Evolutionary conservation across 192 early-diverging fungal genomes (phyloP).

Genomic region (Geosiphon pyriformis): DNA sequence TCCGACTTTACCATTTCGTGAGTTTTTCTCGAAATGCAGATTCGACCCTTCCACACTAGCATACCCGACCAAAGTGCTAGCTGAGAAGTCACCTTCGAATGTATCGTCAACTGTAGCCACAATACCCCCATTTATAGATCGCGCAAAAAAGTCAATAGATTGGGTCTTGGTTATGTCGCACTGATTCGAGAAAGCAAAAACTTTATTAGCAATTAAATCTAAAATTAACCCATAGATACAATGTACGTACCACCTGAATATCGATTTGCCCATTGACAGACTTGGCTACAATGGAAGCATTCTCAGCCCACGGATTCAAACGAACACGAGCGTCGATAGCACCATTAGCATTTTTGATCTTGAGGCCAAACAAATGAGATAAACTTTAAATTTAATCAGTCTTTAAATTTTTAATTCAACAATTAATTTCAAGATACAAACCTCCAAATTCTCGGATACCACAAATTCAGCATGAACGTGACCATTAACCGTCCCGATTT

Average conservation of each 20-base stretch:
- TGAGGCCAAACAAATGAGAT: not conserved
- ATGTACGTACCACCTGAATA: slow-evolving; percentile 15
- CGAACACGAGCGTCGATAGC: not conserved
- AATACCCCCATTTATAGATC: slow-evolving; percentile 17
- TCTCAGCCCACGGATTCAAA: slow-evolving; percentile 1
- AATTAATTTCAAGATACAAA: not conserved
- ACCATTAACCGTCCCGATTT: slow-evolving; percentile 19
- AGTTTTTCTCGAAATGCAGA: slow-evolving; percentile 2
- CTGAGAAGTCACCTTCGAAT: slow-evolving; percentile 11
- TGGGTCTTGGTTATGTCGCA: slow-evolving; percentile 10
- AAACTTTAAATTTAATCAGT: too few relatives aligned
- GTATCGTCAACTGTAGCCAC: slow-evolving; percentile 6
- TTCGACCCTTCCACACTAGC: slow-evolving; percentile 7
- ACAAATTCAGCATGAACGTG: not conserved
- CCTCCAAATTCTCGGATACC: slow-evolving; percentile 10
- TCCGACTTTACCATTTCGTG: slow-evolving; percentile 11
- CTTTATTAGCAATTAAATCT: not conserved
- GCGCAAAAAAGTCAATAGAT: slow-evolving; percentile 2
- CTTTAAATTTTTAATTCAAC: too few relatives aligned
- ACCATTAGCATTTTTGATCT: slow-evolving; percentile 17
- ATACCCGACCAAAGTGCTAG: slow-evolving; percentile 5
- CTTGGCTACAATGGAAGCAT: not conserved
- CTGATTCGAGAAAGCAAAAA: not conserved
- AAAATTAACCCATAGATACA: not conserved
- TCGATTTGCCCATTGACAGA: slow-evolving; percentile 20